Conservation (phyloP, 805 yeast species). For the Yarrowia keelungensis region DNA sequence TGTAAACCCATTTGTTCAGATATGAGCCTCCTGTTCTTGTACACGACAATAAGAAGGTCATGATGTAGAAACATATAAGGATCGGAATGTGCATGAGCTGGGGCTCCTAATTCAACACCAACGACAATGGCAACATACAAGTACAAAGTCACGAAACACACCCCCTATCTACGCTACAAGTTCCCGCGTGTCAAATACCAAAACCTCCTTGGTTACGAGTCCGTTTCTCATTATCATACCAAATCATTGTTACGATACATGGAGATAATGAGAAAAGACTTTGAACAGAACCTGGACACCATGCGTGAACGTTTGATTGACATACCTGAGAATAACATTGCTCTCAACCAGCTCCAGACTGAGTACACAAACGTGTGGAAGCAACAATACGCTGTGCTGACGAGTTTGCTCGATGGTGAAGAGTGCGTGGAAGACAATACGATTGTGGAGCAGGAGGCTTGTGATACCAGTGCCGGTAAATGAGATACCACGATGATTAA, state of each 20-base stretch:
- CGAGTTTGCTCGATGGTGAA: background rate
- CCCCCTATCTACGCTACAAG: conserved; percentile 5
- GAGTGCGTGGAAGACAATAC: background rate
- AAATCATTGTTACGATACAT: background rate
- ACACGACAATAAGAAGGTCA: background rate
- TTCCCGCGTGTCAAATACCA: background rate
- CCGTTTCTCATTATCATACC: background rate
- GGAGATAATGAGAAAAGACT: conserved; percentile 1
- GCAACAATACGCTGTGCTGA: conserved; percentile 1
- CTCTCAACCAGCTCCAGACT: background rate
- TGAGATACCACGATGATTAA: too few relatives aligned
- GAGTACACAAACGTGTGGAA: conserved; percentile 9
- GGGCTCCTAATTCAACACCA: background rate
- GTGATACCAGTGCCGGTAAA: too few relatives aligned
- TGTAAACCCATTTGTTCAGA: too few relatives aligned
- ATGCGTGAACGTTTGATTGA: background rate
- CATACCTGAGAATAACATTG: conserved; percentile 2
- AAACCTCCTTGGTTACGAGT: background rate
- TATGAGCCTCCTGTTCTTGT: too few relatives aligned
- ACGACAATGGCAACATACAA: conserved; percentile 3
- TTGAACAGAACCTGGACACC: conserved; percentile 1
- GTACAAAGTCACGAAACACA: background rate
- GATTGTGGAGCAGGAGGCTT: background rate
- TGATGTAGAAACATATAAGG: background rate
- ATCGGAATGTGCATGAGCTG: background rate